Conservation (phyloP, 106 monocot genomes). For the Dendrobium catenatum region DNA sequence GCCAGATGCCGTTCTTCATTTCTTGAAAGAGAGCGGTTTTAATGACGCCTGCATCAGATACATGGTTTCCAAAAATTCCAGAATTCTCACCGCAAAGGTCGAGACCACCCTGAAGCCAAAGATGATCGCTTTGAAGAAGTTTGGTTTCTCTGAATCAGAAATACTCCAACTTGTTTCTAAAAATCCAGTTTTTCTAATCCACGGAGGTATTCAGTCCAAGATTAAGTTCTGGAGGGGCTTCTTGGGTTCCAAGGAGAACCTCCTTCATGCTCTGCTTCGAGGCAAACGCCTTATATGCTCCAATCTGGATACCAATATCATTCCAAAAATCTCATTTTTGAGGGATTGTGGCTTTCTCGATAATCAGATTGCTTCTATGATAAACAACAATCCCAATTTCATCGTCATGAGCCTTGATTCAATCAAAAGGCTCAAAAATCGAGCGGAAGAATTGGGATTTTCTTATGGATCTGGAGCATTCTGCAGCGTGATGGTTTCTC, state of each 20-base stretch:
- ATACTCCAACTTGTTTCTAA: not conserved
- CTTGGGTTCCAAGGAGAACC: not conserved
- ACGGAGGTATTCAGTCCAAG: not conserved
- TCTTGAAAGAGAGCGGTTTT: conserved; percentile 13
- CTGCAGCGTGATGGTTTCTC: not conserved
- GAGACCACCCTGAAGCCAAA: conserved; percentile 6
- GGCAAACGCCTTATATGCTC: not conserved
- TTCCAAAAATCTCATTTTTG: conserved; percentile 16
- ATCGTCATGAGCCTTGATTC: not conserved
- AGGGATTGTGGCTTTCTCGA: conserved; percentile 1
- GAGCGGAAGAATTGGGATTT: conserved; percentile 6
- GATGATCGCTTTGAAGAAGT: not conserved
- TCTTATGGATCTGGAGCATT: conserved; percentile 1
- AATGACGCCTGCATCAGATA: conserved; percentile 8
- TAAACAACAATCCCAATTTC: not conserved
- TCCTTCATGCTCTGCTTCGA: not conserved
- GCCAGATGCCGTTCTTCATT: conserved; percentile 10
- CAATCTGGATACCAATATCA: not conserved
- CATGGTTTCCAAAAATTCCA: conserved; percentile 1
- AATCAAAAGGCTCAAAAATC: not conserved
- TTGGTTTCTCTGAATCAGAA: conserved; percentile 15
- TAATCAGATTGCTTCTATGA: not conserved
- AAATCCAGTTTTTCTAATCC: not conserved
- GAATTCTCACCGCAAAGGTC: conserved; percentile 4
- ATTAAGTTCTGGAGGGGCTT: conserved; percentile 15